Evolutionary conservation across 345 rosid genomes (phyloP).

Genomic region (Aquilaria malaccensis): DNA sequence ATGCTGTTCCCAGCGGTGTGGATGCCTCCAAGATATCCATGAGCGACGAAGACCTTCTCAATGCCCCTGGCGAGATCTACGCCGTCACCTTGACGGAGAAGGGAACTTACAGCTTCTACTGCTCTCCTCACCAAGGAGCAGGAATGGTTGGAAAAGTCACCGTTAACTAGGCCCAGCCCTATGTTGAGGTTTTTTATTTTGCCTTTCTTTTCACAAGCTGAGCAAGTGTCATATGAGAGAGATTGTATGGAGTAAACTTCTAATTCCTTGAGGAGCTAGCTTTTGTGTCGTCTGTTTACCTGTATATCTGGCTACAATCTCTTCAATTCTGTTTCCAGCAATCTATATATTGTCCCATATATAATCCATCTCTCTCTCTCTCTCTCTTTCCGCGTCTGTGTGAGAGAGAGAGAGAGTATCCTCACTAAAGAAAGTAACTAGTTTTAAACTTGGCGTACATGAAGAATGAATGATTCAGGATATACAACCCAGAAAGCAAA

Average conservation of each 20-base stretch:
- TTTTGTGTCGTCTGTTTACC: too few relatives aligned
- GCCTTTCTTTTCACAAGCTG: neutral
- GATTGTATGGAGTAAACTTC: too few relatives aligned
- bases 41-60: slow-evolving; percentile 59
- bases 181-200: neutral
- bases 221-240: neutral
- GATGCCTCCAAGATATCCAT: slow-evolving; percentile 75
- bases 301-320: too few relatives aligned
- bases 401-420: too few relatives aligned
- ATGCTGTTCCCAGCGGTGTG: slow-evolving; percentile 78
- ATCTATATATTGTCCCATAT: too few relatives aligned
- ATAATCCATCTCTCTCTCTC: too few relatives aligned
- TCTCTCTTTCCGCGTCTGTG: too few relatives aligned
- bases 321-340: too few relatives aligned
- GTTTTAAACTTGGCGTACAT: neutral
- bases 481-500: neutral
- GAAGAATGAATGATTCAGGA: neutral
- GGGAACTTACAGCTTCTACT: slow-evolving; percentile 73
- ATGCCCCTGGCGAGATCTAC: slow-evolving; percentile 62
- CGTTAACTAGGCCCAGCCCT: slow-evolving; percentile 39
- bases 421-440: too few relatives aligned
- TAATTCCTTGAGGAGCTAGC: too few relatives aligned
- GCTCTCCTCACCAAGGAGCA: slow-evolving; percentile 89
- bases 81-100: slow-evolving; percentile 61
- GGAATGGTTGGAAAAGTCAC: slow-evolving; percentile 89